Evolutionary conservation across 805 yeast genomes (phyloP).

Genomic region (Priceomyces melissophilus): DNA sequence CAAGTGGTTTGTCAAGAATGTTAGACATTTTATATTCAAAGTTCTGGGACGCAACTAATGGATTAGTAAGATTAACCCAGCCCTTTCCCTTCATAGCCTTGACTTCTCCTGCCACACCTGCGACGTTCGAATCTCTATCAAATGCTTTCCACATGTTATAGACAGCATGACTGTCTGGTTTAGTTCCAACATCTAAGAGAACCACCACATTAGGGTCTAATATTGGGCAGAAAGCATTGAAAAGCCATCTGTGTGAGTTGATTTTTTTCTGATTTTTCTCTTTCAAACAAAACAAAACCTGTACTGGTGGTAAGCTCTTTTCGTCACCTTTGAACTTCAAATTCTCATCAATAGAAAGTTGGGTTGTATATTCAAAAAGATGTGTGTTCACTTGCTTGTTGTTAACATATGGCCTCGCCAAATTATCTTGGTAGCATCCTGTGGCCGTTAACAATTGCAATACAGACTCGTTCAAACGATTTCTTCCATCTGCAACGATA

Average conservation of each 20-base stretch:
- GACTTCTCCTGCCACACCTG: slow-evolving; percentile 99
- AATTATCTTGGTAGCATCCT: slow-evolving; percentile 96
- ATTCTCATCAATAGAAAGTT: slow-evolving; percentile 85
- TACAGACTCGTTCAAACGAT: slow-evolving; percentile 79
- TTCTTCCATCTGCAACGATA: slow-evolving; percentile 92
- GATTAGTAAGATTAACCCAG: slow-evolving; percentile 78
- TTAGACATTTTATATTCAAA: slow-evolving; percentile 98
- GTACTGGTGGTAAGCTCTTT: slow-evolving; percentile 91
- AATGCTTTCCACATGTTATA: slow-evolving; percentile 97
- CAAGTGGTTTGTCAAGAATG: slow-evolving; percentile 90
- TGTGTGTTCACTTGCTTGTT: slow-evolving; percentile 91
- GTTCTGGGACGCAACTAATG: slow-evolving; percentile 93
- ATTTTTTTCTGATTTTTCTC: slow-evolving; percentile 91
- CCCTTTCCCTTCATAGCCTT: slow-evolving; percentile 91
- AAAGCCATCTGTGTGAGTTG: slow-evolving; percentile 97
- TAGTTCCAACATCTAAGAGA: slow-evolving; percentile 94
- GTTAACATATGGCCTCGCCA: slow-evolving; percentile 92
- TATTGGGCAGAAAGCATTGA: slow-evolving; percentile 90
- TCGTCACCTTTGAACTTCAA: slow-evolving; percentile 88
- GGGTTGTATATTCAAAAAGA: slow-evolving; percentile 93
- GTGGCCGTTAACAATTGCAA: slow-evolving; percentile 87
- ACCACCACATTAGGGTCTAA: slow-evolving; percentile 89
- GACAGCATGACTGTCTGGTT: slow-evolving; percentile 82
- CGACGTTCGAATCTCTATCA: slow-evolving; percentile 93
- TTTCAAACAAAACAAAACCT: slow-evolving; percentile 85